A percentile compares a stretch with the other conserved stretches of the same genome.
These are phyloP conservation scores for Penicillium palitans DNA, from an alignment of 2,329 filamentous ascomycete species.

Conservation along the genomic window DNA sequence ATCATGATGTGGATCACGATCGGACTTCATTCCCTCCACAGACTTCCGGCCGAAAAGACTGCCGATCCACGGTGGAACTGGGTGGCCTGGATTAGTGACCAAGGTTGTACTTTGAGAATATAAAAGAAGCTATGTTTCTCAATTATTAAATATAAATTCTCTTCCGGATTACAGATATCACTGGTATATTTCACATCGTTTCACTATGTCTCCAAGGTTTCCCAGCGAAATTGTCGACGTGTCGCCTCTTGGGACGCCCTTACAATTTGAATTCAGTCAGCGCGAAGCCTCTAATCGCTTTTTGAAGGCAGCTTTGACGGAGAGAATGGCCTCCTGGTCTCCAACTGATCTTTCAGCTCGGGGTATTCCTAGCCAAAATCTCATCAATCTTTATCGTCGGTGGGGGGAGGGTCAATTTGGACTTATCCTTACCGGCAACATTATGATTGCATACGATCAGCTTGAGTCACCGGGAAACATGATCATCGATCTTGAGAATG, in stretches of 20 bases:
- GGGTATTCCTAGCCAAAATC: slow-evolving; percentile 54
- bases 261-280: slow-evolving; percentile 54
- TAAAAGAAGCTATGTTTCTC: background rate
- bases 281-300: slow-evolving; percentile 64
- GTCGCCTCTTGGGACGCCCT: slow-evolving; percentile 48
- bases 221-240: slow-evolving; percentile 26
- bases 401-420: slow-evolving; percentile 15
- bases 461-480: slow-evolving; percentile 31
- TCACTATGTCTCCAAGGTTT: background rate
- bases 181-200: background rate
- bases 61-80: background rate
- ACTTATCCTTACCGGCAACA: slow-evolving; percentile 30
- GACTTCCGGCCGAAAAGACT: background rate
- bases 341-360: slow-evolving; percentile 53
- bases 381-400: slow-evolving; percentile 56
- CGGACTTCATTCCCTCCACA: background rate
- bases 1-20: background rate
- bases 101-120: background rate
- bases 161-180: no score
- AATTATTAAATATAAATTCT: background rate
- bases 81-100: background rate
- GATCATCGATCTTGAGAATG: slow-evolving; percentile 27
- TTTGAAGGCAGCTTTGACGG: slow-evolving; percentile 67
- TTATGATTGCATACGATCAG: slow-evolving; percentile 29
- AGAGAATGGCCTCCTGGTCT: slow-evolving; percentile 63